A percentile compares a stretch with the other conserved stretches of the same genome.
phyloP scores from a whole-genome alignment of 2,329 filamentous ascomycete species.

The Pseudogymnoascus sp. region DNA sequence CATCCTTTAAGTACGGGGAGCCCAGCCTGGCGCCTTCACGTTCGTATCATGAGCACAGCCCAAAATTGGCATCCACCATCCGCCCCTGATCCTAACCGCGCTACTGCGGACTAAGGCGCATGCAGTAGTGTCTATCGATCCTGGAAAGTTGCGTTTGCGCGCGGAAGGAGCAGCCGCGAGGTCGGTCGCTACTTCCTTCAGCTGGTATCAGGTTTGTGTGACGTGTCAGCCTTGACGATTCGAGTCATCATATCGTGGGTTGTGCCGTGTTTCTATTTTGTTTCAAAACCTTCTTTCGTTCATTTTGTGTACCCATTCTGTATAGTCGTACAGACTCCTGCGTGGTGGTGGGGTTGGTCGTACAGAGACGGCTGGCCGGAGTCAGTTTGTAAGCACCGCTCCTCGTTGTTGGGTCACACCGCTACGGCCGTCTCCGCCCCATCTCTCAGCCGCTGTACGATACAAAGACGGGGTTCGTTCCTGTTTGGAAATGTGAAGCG shows the following conservation, averaged over 20 bases:
- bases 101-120: not conserved
- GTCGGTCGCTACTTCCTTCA: not conserved
- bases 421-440: not conserved
- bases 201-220: not conserved
- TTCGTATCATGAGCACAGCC: not conserved
- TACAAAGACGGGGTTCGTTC: not conserved
- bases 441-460: not conserved
- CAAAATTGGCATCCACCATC: not conserved
- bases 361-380: not conserved
- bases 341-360: not conserved
- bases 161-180: not conserved
- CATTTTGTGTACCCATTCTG: not conserved
- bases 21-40: not conserved
- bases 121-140: not conserved
- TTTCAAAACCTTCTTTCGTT: not conserved
- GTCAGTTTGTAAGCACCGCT: not conserved
- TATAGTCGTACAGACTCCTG: not conserved
- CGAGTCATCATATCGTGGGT: not conserved
- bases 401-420: not conserved
- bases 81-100: not conserved
- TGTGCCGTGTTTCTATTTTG: conserved; percentile 8
- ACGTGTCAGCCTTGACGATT: not conserved
- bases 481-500: not conserved
- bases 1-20: not conserved
- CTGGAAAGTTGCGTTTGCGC: not conserved